Conservation (phyloP, 371 early-diverging fungal species). For the Capniomyces stellatus region DNA sequence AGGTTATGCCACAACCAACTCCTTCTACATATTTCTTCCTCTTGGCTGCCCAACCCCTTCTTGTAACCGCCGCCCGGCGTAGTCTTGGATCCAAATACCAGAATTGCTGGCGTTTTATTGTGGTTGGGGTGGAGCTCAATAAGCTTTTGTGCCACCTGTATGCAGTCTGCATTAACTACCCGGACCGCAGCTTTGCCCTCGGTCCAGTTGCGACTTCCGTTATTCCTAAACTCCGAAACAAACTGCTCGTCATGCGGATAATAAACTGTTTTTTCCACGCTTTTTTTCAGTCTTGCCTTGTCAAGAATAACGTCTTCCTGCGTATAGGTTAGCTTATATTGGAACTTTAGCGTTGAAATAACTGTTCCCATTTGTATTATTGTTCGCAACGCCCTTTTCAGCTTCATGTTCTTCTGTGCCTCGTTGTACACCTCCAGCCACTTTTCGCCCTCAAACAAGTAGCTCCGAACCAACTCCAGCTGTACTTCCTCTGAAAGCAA, state of each 20-base stretch:
- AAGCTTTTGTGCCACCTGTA: constrained; percentile 17
- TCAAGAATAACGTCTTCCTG: constrained; percentile 20
- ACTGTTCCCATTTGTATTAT: constrained; percentile 23
- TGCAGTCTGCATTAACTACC: constrained; percentile 17
- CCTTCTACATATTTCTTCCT: constrained; percentile 29
- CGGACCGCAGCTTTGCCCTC: constrained; percentile 22
- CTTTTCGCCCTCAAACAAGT: constrained; percentile 15
- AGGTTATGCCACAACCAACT: constrained; percentile 25
- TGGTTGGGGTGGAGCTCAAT: constrained; percentile 21
- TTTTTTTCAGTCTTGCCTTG: constrained; percentile 12
- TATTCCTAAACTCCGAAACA: constrained; percentile 22
- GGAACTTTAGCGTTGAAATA: constrained; percentile 18
- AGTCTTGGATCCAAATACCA: constrained; percentile 23
- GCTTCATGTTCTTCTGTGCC: constrained; percentile 17
- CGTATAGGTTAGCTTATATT: constrained; percentile 17
- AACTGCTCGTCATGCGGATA: constrained; percentile 21
- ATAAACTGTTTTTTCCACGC: constrained; percentile 15
- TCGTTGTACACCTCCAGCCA: constrained; percentile 17
- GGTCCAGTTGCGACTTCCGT: constrained; percentile 24
- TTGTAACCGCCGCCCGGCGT: constrained; percentile 30
- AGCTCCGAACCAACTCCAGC: constrained; percentile 14
- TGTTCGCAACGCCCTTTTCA: constrained; percentile 21
- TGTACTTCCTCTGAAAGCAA: constrained; percentile 19
- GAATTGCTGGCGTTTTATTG: constrained; percentile 15
- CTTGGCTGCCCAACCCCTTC: constrained; percentile 25